A percentile compares a stretch with the other conserved stretches of the same genome.
phyloP scores from a whole-genome alignment of 179 eudicot species.

The Silene noctiflora region DNA sequence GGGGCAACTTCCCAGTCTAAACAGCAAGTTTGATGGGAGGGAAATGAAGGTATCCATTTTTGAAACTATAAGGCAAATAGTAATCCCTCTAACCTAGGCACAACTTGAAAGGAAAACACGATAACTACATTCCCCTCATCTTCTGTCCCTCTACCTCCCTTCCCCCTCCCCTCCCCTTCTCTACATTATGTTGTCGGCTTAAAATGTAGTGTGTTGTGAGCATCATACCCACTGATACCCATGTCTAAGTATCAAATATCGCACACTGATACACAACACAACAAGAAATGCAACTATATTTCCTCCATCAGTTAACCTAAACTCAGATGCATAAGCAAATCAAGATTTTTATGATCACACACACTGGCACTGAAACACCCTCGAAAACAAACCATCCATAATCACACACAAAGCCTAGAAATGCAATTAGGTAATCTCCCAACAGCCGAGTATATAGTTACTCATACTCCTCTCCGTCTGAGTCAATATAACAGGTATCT shows the following conservation, averaged over 20 bases:
- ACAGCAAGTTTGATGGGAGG: background rate
- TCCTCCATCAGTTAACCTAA: no score
- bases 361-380: background rate
- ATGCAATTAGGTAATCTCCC: no score
- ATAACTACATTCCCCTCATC: background rate
- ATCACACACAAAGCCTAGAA: background rate
- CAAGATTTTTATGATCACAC: background rate
- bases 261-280: background rate
- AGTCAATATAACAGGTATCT: no score
- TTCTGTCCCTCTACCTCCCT: background rate
- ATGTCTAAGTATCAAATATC: background rate
- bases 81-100: background rate
- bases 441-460: no score
- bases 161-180: no score
- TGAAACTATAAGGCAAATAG: background rate
- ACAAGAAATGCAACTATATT: background rate
- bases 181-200: no score
- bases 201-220: no score
- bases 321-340: background rate
- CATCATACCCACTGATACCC: background rate
- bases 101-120: background rate
- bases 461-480: no score
- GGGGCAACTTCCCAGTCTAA: background rate
- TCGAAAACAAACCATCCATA: background rate
- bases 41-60: background rate